Conservation (phyloP, 352 stramenopile species). For the Phytopythium mirpurense region DNA sequence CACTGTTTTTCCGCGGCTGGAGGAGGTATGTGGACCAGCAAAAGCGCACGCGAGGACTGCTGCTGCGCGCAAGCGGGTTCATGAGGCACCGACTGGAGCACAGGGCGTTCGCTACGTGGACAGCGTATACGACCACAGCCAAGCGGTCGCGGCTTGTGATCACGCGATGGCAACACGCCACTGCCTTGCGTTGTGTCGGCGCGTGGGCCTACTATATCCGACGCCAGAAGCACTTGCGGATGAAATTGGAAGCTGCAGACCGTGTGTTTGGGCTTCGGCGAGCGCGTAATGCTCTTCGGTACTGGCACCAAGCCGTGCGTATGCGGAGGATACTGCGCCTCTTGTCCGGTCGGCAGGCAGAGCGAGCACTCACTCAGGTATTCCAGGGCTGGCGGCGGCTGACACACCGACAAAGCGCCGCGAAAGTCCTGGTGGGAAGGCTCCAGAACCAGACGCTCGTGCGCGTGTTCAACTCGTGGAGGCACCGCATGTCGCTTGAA, state of each 20-base stretch:
- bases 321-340: neutral
- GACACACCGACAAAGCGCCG: neutral
- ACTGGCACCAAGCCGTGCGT: neutral
- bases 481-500: constrained; percentile 12
- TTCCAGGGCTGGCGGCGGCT: neutral
- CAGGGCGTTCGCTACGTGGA: constrained; percentile 30
- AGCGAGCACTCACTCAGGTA: neutral
- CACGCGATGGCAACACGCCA: constrained; percentile 18
- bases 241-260: neutral
- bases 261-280: neutral
- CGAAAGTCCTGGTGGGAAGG: neutral
- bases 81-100: constrained; percentile 29
- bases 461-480: constrained; percentile 41
- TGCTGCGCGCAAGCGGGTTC: constrained; percentile 23
- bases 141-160: constrained; percentile 14
- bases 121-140: constrained; percentile 1
- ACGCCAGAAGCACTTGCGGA: neutral
- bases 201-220: constrained; percentile 13
- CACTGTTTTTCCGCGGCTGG: constrained; percentile 29
- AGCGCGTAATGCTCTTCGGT: neutral
- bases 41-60: constrained; percentile 10
- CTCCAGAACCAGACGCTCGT: constrained; percentile 12
- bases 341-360: neutral
- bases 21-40: constrained; percentile 10
- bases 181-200: constrained; percentile 8